A percentile compares a stretch with the other conserved stretches of the same genome.
Evolutionary conservation across 306 rosid species (phyloP).

Genomic region (Abrus pulchellus): DNA sequence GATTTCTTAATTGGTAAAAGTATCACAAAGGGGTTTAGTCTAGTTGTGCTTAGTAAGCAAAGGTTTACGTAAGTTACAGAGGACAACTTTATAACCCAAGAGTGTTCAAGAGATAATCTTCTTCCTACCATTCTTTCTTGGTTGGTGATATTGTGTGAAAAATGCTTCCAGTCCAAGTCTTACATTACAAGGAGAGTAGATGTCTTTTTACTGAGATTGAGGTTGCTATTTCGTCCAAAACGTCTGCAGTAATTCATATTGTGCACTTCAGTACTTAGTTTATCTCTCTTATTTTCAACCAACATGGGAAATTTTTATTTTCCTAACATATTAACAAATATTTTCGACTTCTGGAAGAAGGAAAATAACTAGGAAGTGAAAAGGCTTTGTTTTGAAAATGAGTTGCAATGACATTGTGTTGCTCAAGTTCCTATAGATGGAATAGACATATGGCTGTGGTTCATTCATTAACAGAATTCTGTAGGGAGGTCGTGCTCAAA

Average conservation of each 20-base stretch:
- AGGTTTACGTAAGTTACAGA: neutral
- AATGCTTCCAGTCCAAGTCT: too few species aligned
- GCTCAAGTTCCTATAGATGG: slow-evolving; percentile 7
- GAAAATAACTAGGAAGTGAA: neutral
- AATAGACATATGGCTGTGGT: neutral
- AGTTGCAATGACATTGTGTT: neutral
- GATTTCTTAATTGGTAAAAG: too few species aligned
- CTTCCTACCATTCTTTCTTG: neutral
- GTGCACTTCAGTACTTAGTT: too few species aligned
- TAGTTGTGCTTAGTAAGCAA: neutral
- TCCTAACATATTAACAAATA: neutral
- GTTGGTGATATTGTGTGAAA: neutral
- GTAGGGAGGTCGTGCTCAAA: neutral
- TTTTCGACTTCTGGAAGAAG: neutral
- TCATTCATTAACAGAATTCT: neutral
- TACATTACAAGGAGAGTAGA: too few species aligned
- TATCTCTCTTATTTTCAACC: too few species aligned
- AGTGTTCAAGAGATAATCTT: neutral
- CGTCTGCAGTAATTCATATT: too few species aligned
- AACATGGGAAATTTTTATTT: too few species aligned
- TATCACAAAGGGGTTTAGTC: too few species aligned
- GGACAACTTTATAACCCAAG: neutral
- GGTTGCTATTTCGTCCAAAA: too few species aligned
- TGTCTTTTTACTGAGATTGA: too few species aligned
- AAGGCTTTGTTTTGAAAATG: neutral